phyloP scores from a whole-genome alignment of 192 early-diverging fungal genomes.

The Umbelopsis sp. region DNA sequence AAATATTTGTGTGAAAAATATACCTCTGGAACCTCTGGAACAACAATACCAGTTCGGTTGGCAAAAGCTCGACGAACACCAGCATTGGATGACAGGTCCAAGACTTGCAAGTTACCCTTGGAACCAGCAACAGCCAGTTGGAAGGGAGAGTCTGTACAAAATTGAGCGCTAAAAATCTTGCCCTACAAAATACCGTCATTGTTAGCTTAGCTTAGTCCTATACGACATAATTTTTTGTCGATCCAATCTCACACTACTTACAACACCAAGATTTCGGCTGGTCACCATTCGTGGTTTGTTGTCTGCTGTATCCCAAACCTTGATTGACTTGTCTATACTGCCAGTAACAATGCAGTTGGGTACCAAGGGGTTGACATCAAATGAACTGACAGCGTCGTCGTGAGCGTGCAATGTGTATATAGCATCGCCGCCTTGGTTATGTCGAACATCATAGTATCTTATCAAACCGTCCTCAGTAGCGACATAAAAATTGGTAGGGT shows the following conservation, averaged over 20 bases:
- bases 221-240: background rate
- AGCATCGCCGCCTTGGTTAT: conserved; percentile 35
- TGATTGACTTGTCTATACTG: conserved; percentile 85
- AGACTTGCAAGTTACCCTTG: conserved; percentile 86
- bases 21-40: background rate
- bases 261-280: conserved; percentile 83
- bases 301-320: conserved; percentile 89
- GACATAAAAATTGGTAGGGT: conserved; percentile 76
- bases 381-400: conserved; percentile 82
- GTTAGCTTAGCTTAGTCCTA: background rate
- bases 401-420: conserved; percentile 94
- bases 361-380: conserved; percentile 82
- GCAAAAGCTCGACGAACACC: conserved; percentile 73
- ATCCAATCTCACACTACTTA: conserved; percentile 26
- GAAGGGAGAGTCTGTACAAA: conserved; percentile 94
- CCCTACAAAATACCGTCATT: conserved; percentile 42
- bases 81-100: conserved; percentile 92
- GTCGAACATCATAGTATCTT: conserved; percentile 83
- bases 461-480: conserved; percentile 92
- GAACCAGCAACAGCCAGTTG: conserved; percentile 86
- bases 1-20: background rate
- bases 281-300: conserved; percentile 80
- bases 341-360: conserved; percentile 92
- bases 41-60: conserved; percentile 27
- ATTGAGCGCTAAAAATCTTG: conserved; percentile 82